phyloP scores from a whole-genome alignment of 768 basidiomycete genomes.

The Russula abietina region DNA sequence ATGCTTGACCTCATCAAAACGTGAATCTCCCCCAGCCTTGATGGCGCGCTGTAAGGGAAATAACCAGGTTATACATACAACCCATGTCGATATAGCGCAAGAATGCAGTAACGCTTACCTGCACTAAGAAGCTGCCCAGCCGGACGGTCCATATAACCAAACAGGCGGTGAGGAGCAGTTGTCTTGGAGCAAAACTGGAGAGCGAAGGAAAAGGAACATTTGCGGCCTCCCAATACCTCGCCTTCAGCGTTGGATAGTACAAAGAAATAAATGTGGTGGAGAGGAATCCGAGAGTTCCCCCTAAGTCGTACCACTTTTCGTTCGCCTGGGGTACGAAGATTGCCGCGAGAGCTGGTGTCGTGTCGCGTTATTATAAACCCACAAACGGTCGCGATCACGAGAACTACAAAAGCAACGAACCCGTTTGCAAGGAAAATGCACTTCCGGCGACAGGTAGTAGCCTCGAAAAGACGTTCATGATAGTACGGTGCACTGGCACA shows the following conservation, averaged over 20 bases:
- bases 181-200: conserved; percentile 50
- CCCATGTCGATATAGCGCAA: background rate
- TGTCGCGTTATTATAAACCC: background rate
- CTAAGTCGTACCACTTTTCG: conserved; percentile 62
- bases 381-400: background rate
- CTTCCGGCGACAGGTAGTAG: conserved; percentile 45
- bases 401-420: background rate
- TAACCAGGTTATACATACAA: background rate
- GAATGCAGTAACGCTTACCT: conserved; percentile 33
- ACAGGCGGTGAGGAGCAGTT: conserved; percentile 28
- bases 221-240: conserved; percentile 32
- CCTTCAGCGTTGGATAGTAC: conserved; percentile 49
- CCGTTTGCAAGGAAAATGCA: conserved; percentile 35
- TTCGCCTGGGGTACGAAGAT: conserved; percentile 60
- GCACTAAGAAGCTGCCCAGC: conserved; percentile 55
- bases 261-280: conserved; percentile 51
- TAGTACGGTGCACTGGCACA: too few relatives aligned
- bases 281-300: conserved; percentile 61
- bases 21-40: conserved; percentile 55
- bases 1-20: conserved; percentile 56
- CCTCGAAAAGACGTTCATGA: conserved; percentile 50
- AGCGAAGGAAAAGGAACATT: conserved; percentile 37
- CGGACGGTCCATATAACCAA: conserved; percentile 44
- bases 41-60: conserved; percentile 35
- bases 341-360: conserved; percentile 42